These are phyloP conservation scores for Verticillium nonalfalfae DNA, from an alignment of 2,329 filamentous ascomycete genomes.

Conservation along the genomic window DNA sequence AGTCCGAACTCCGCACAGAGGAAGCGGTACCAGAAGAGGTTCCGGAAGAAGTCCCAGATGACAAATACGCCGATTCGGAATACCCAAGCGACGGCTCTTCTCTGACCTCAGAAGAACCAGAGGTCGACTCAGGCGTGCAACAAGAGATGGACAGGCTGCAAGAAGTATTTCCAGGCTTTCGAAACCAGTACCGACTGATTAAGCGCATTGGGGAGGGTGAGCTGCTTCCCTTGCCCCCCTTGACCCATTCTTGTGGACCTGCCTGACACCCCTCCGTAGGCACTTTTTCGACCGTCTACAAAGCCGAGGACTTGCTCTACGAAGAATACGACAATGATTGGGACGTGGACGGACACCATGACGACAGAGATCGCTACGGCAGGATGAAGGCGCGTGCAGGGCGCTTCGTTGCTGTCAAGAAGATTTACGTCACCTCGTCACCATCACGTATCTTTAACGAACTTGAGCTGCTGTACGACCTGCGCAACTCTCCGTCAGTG, in stretches of 20 bases:
- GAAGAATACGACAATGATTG: slow-evolving; percentile 79
- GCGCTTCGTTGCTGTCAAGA: slow-evolving; percentile 94
- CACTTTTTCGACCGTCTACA: slow-evolving; percentile 98
- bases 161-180: slow-evolving; percentile 76
- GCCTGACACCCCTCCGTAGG: slow-evolving; percentile 45
- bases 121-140: slow-evolving; percentile 61
- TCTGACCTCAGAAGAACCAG: slow-evolving; percentile 47
- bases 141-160: slow-evolving; percentile 87
- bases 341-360: slow-evolving; percentile 53
- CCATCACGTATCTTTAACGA: slow-evolving; percentile 93
- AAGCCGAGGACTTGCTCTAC: slow-evolving; percentile 89
- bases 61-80: slow-evolving; percentile 7
- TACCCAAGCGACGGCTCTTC: slow-evolving; percentile 36
- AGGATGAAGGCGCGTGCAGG: slow-evolving; percentile 30
- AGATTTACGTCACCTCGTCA: slow-evolving; percentile 98
- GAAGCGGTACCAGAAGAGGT: slow-evolving; percentile 30
- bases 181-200: slow-evolving; percentile 78
- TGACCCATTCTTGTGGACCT: too few species aligned
- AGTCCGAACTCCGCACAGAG: slow-evolving; percentile 28
- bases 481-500: slow-evolving; percentile 75
- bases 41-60: slow-evolving; percentile 24
- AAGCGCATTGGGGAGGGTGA: slow-evolving; percentile 95
- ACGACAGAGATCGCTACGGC: slow-evolving; percentile 44
- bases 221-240: slow-evolving; percentile 3
- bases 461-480: slow-evolving; percentile 83